These are phyloP conservation scores for Colletotrichum sp. DNA, from an alignment of 2,329 filamentous ascomycete genomes.

Conservation along the genomic window DNA sequence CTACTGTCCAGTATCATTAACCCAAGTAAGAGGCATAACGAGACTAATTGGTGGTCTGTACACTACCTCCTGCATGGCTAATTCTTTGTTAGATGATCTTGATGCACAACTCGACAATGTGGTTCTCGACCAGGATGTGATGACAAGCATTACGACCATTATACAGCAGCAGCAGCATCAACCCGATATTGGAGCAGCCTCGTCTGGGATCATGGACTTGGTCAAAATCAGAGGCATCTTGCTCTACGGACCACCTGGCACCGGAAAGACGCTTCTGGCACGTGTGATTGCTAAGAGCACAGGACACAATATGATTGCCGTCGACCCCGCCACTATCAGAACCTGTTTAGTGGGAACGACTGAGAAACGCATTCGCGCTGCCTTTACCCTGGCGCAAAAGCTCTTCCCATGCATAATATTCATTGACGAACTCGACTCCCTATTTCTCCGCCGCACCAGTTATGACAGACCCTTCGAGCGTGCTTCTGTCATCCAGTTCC, in stretches of 20 bases:
- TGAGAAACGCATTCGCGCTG: conserved; percentile 30
- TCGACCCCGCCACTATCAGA: conserved; percentile 17
- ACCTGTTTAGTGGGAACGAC: conserved; percentile 24
- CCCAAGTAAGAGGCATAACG: no score
- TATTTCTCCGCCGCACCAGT: conserved; percentile 17
- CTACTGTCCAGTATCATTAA: fast-evolving
- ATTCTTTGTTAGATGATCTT: no score
- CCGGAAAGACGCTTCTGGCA: conserved; percentile 31
- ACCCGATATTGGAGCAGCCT: no score
- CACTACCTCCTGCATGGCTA: no score
- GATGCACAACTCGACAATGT: no score
- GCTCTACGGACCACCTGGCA: conserved; percentile 33
- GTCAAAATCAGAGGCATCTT: conserved; percentile 25
- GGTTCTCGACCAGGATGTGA: no score
- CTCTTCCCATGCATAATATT: conserved; percentile 32
- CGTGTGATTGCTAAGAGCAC: conserved; percentile 25
- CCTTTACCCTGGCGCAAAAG: conserved; percentile 28
- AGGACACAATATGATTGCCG: conserved; percentile 25
- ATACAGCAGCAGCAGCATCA: no score
- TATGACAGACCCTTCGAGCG: conserved; percentile 12
- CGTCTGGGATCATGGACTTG: no score
- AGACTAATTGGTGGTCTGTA: no score
- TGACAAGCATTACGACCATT: no score
- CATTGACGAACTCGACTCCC: conserved; percentile 29
- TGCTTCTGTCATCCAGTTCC: conserved; percentile 27